phyloP scores from a whole-genome alignment of 108 stramenopile species.

The Heterococcus sp. region DNA sequence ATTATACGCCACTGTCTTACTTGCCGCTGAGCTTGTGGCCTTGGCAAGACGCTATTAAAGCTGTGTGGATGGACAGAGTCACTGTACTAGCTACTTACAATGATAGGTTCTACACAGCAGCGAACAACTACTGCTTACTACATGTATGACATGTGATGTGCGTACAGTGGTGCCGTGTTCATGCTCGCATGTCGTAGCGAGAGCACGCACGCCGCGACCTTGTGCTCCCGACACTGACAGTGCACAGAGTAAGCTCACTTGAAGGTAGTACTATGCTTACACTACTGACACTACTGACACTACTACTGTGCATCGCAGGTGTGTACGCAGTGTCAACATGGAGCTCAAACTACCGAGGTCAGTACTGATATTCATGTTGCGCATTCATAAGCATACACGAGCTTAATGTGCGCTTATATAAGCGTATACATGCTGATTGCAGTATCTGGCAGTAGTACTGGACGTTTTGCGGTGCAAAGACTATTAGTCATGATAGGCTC shows the following conservation, averaged over 20 bases:
- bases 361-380: no score
- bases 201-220: neutral
- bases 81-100: conserved; percentile 43
- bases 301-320: neutral
- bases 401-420: no score
- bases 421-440: no score
- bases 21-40: conserved; percentile 47
- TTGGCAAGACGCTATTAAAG: conserved; percentile 52
- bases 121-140: neutral
- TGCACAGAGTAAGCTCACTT: neutral
- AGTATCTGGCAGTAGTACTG: no score
- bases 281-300: neutral
- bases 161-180: neutral
- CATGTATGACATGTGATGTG: neutral
- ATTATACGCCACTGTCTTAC: conserved; percentile 55
- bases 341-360: neutral
- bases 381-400: no score
- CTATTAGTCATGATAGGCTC: no score
- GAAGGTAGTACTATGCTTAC: no score
- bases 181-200: neutral
- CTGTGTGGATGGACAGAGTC: conserved; percentile 52
- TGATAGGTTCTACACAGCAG: conserved; percentile 10
- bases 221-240: neutral
- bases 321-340: neutral
- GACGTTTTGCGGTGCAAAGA: no score